These are phyloP conservation scores for Phialophora chinensis DNA, from an alignment of 2,329 filamentous ascomycete genomes.

Conservation along the genomic window DNA sequence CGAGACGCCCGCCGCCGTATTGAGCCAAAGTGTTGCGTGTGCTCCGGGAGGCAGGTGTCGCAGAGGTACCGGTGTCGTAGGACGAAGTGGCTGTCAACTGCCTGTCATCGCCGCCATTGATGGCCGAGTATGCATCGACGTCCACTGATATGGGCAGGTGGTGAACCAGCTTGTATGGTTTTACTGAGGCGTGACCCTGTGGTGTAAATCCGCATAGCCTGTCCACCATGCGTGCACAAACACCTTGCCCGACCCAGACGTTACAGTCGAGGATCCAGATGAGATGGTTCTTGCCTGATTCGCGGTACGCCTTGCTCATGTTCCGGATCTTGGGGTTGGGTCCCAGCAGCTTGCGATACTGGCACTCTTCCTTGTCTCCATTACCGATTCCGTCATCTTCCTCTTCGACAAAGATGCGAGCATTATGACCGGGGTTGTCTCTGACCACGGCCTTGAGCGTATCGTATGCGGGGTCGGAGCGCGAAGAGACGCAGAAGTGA, in stretches of 20 bases:
- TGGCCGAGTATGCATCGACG: constrained; percentile 48
- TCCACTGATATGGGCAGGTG: constrained; percentile 92
- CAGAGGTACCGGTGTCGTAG: constrained; percentile 24
- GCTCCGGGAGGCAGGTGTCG: background rate
- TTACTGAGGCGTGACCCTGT: constrained; percentile 49
- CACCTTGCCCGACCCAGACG: constrained; percentile 82
- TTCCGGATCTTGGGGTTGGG: constrained; percentile 99
- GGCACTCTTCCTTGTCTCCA: constrained; percentile 50
- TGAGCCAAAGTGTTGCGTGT: background rate
- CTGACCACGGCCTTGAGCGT: constrained; percentile 72
- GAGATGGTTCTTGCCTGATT: constrained; percentile 78
- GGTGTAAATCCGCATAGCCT: constrained; percentile 72
- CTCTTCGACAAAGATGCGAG: constrained; percentile 76
- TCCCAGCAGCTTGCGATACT: constrained; percentile 64
- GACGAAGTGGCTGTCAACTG: constrained; percentile 17
- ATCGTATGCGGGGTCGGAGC: constrained; percentile 76
- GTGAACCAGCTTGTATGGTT: constrained; percentile 88
- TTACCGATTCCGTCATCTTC: constrained; percentile 67
- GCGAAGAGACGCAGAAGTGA: constrained; percentile 79
- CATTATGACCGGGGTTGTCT: constrained; percentile 76
- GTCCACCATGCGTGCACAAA: constrained; percentile 87
- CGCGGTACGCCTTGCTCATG: constrained; percentile 88
- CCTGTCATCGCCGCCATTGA: constrained; percentile 10
- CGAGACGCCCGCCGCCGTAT: constrained; percentile 74
- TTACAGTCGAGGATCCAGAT: constrained; percentile 98